Evolutionary conservation across 176 grass and related monocot genomes (phyloP).

Genomic region (Carex parvula): DNA sequence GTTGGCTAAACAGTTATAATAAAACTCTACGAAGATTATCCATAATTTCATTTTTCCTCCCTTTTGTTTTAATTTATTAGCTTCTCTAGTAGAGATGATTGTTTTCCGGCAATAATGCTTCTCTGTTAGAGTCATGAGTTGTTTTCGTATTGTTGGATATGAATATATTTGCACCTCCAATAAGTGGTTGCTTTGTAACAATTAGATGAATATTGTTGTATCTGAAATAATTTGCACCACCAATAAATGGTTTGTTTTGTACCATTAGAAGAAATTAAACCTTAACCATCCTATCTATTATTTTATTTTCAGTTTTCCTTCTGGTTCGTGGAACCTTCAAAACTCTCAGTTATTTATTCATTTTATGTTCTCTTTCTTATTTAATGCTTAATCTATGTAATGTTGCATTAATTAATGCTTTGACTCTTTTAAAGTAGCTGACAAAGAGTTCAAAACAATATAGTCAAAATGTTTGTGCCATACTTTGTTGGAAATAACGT

Average conservation of each 20-base stretch:
- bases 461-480: background rate
- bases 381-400: background rate
- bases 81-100: constrained; percentile 22
- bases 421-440: background rate
- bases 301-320: background rate
- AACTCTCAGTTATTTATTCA: background rate
- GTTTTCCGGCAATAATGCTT: constrained; percentile 1
- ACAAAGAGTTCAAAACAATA: background rate
- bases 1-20: background rate
- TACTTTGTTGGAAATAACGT: background rate
- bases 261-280: background rate
- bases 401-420: background rate
- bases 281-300: background rate
- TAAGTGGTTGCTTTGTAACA: background rate
- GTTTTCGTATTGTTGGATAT: background rate
- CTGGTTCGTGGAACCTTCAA: background rate
- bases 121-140: background rate
- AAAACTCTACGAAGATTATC: background rate
- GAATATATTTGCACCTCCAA: constrained; percentile 8
- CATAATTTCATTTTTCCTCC: background rate
- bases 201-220: background rate
- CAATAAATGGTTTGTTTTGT: background rate
- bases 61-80: background rate
- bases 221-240: background rate
- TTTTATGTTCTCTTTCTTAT: background rate